These are phyloP conservation scores for Calcarisporium arbuscula DNA, from an alignment of 2,329 filamentous ascomycete species.

Conservation along the genomic window DNA sequence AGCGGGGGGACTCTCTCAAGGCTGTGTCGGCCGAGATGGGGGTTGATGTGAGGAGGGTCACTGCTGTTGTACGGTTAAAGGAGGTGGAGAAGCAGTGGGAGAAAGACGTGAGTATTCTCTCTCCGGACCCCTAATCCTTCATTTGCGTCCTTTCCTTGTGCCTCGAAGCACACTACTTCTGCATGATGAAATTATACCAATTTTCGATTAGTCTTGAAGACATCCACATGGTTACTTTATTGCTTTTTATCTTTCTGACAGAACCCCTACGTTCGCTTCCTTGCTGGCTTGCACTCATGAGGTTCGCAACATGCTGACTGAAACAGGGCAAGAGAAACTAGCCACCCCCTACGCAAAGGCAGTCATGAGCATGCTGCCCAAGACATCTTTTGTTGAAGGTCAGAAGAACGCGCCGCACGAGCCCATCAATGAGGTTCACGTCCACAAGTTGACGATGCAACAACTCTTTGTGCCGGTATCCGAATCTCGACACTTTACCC, in stretches of 20 bases:
- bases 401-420: constrained; percentile 46
- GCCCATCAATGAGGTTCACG: constrained; percentile 57
- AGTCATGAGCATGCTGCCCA: constrained; percentile 73
- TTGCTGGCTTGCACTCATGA: background rate
- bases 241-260: constrained; percentile 31
- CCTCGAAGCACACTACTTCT: constrained; percentile 10
- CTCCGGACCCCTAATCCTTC: background rate
- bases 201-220: constrained; percentile 99
- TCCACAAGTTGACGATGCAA: constrained; percentile 55
- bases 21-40: constrained; percentile 70
- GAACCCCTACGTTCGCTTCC: constrained; percentile 3
- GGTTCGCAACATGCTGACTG: constrained; percentile 11
- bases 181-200: constrained; percentile 59
- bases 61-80: constrained; percentile 78
- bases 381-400: constrained; percentile 49
- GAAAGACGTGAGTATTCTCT: constrained; percentile 56
- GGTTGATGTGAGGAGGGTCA: constrained; percentile 77
- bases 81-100: constrained; percentile 77
- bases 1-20: constrained; percentile 62
- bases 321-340: constrained; percentile 66
- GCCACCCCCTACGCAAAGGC: constrained; percentile 72
- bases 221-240: constrained; percentile 82
- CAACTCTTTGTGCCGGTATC: constrained; percentile 60
- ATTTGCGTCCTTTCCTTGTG: background rate
- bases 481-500: constrained; percentile 57